Evolutionary conservation across 768 basidiomycete genomes (phyloP).

Genomic region (Boletus rubroflammeus): DNA sequence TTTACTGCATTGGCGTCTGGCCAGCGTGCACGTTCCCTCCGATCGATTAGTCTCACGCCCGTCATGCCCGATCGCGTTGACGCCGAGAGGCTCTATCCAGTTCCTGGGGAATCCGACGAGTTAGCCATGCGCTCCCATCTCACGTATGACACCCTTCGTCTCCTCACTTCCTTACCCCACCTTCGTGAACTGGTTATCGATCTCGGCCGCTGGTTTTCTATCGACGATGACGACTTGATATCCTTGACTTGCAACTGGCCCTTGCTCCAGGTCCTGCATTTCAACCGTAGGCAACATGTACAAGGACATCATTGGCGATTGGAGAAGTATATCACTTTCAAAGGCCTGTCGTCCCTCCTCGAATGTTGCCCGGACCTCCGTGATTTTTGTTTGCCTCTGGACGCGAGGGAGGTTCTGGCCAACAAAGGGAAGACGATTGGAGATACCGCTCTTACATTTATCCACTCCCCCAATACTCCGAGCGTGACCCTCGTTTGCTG

Average conservation of each 20-base stretch:
- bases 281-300: neutral
- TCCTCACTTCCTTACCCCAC: neutral
- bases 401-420: neutral
- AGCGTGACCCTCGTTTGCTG: neutral
- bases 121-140: neutral
- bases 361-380: neutral
- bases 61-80: neutral
- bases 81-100: too few relatives aligned
- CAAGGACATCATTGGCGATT: too few relatives aligned
- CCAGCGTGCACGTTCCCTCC: neutral
- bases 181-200: neutral
- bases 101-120: neutral
- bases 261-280: neutral
- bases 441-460: neutral
- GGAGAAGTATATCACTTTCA: neutral
- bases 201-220: neutral
- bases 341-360: neutral
- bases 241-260: slow-evolving; percentile 5
- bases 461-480: neutral
- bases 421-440: neutral
- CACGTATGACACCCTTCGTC: neutral
- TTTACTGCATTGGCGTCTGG: neutral
- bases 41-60: neutral
- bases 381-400: neutral
- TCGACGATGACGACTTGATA: slow-evolving; percentile 1